Evolutionary conservation across 163 green algal genomes (phyloP), one percentile per base, ranked within the genome.

Genomic region (Volvox carteri): DNA sequence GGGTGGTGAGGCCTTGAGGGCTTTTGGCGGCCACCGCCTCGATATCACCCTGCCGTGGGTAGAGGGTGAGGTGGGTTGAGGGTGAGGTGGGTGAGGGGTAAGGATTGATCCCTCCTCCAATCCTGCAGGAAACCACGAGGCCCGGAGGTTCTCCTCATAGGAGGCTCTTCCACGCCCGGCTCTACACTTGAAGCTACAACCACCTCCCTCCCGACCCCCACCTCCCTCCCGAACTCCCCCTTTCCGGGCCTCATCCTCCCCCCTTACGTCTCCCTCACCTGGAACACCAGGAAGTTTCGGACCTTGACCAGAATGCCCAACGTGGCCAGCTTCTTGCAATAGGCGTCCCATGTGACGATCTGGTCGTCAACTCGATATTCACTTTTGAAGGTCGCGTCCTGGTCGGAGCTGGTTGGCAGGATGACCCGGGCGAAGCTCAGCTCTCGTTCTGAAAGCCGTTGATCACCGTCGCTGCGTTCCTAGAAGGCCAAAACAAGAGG

Each of bases 231-330:
- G n/a, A n/a, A n/a, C n/a, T n/a, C n/a, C n/a, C n/a, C n/a, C n/a
- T n/a, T n/a, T n/a, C n/a, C n/a, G n/a, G n/a, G n/a, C n/a, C n/a
- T n/a, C n/a, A n/a, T n/a, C n/a, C n/a, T n/a, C n/a, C n/a, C n/a
- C n/a, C n/a, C n/a, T n/a, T n/a, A n/a, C n/a, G n/a, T n/a, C n/a
- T n/a, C n/a, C n/a, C 65, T 21, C 84, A 99, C 97, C 95, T 99
- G 98, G 91, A 99, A 99, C 0, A 99, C 97, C n/a, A 99, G 92
- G 92, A 99, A 99, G 93, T 99, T 99, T 35, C 97, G 94, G 39
- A 97, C 97, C 77, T 98, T 98, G 65, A 99, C 96, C 19, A 99
- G 93, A 70, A 99, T 97, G 67, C 97, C 97, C 78, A 96, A 97
- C n/a, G 35, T 44, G 67, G 96, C 93, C 58, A 99, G 93, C 65